A percentile compares a stretch with the other conserved stretches of the same genome.
Conservation (phyloP, 805 yeast genomes). For the Kurtzmaniella cleridarum region DNA sequence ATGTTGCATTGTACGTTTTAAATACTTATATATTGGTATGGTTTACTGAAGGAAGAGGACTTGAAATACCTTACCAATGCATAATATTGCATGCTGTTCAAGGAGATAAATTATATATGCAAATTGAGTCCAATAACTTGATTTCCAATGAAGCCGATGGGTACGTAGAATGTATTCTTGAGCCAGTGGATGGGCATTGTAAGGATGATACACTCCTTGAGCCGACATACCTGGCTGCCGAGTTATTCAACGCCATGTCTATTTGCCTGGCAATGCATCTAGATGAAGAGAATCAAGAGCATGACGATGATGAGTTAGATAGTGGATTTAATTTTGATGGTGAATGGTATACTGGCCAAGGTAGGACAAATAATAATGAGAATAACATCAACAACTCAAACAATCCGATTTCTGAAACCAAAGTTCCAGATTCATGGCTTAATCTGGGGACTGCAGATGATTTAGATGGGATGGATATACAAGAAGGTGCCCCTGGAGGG, state of each 20-base stretch:
- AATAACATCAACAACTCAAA: too few species aligned
- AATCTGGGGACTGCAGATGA: conserved; percentile 34
- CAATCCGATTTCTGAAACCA: conserved; percentile 10
- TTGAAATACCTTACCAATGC: conserved; percentile 30
- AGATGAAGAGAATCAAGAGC: conserved; percentile 21
- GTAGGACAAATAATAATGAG: not conserved
- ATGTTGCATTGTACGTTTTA: conserved; percentile 25
- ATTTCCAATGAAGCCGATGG: conserved; percentile 8
- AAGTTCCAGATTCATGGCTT: conserved; percentile 22
- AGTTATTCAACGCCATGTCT: conserved; percentile 28
- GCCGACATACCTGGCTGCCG: not conserved
- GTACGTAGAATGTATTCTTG: conserved; percentile 12
- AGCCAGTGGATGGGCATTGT: not conserved
- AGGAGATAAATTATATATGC: conserved; percentile 23
- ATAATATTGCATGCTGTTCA: conserved; percentile 30
- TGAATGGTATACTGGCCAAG: conserved; percentile 1
- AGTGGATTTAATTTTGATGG: not conserved
- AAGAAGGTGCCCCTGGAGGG: conserved; percentile 25
- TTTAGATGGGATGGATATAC: conserved; percentile 12
- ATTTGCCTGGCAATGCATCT: conserved; percentile 34
- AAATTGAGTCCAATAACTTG: conserved; percentile 19
- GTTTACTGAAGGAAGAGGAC: conserved; percentile 19
- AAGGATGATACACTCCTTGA: conserved; percentile 2
- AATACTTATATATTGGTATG: conserved; percentile 30
- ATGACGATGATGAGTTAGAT: conserved; percentile 12